Conservation (phyloP, 179 eudicot genomes). For the Spergularia azorica region DNA sequence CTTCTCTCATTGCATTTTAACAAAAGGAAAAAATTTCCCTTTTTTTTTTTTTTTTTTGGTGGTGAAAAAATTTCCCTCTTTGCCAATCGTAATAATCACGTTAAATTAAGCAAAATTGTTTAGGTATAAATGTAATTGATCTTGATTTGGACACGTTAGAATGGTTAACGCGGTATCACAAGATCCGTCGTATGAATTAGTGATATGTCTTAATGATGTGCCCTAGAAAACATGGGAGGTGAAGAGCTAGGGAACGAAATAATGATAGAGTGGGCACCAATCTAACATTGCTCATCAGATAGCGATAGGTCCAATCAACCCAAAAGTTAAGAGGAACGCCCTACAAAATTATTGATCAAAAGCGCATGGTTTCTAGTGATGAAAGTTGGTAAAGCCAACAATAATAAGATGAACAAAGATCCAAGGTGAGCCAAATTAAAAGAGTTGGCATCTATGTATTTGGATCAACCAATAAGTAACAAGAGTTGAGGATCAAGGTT, state of each 20-base stretch:
- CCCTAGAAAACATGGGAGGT: conserved; percentile 16
- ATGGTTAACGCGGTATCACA: not conserved
- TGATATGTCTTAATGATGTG: conserved; percentile 21
- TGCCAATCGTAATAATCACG: no score
- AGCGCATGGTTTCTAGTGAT: not conserved
- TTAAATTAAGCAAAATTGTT: no score
- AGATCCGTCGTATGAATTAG: not conserved
- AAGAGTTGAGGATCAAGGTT: no score
- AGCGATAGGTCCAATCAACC: conserved; percentile 20
- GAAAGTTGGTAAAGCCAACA: conserved; percentile 23
- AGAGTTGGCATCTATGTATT: no score
- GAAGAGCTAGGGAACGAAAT: conserved; percentile 10
- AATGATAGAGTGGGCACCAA: not conserved
- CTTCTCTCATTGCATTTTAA: no score
- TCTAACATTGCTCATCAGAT: conserved; percentile 1
- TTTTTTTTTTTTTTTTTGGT: no score
- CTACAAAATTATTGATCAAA: conserved; percentile 7
- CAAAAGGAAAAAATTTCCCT: no score
- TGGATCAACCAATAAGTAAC: no score
- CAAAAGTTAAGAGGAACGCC: conserved; percentile 6
- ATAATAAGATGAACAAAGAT: conserved; percentile 2
- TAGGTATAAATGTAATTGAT: no score
- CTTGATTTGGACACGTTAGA: not conserved
- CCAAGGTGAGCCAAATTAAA: no score
- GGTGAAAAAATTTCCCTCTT: no score